Percentiles rank a stretch among this genome's conserved stretches.
Conservation (phyloP, 164 flowering plant species). For the Taxillus chinensis region DNA sequence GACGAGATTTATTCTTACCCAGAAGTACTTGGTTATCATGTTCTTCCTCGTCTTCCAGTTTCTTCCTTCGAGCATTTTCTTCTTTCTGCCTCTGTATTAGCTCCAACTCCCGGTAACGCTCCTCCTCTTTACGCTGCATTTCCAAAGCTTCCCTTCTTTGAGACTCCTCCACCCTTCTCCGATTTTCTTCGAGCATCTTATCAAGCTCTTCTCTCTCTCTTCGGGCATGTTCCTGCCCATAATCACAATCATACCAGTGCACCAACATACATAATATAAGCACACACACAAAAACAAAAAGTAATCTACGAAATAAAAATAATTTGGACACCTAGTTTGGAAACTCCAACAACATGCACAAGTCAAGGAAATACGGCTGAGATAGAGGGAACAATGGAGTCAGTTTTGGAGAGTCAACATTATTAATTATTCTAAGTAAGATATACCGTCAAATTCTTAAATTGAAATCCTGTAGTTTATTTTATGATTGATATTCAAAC, state of each 20-base stretch:
- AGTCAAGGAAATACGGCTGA: too few relatives aligned
- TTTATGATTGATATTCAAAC: too few relatives aligned
- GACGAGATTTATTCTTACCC: slow-evolving; percentile 28
- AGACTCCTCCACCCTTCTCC: slow-evolving; percentile 62
- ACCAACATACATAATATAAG: neutral
- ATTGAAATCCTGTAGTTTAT: too few relatives aligned
- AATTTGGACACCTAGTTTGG: too few relatives aligned
- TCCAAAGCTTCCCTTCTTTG: slow-evolving; percentile 58
- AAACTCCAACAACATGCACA: too few relatives aligned
- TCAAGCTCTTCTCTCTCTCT: slow-evolving; percentile 67
- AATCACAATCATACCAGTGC: neutral
- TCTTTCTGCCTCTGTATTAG: slow-evolving; percentile 60
- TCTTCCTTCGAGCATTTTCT: slow-evolving; percentile 55
- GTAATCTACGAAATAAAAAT: too few relatives aligned
- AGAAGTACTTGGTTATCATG: slow-evolving; percentile 21
- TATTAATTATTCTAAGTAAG: too few relatives aligned
- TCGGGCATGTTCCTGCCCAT: slow-evolving; percentile 46
- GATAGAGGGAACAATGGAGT: too few relatives aligned
- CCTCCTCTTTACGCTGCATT: slow-evolving; percentile 49
- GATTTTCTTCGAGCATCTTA: slow-evolving; percentile 63
- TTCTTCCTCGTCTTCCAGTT: slow-evolving; percentile 53
- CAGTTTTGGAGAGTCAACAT: too few relatives aligned
- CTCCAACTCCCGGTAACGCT: slow-evolving; percentile 50
- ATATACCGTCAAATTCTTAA: too few relatives aligned
- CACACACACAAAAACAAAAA: too few relatives aligned